Evolutionary conservation across 129 eudicot species (phyloP), one percentile per base, ranked within the genome.

Genomic region (Lactuca sativa): DNA sequence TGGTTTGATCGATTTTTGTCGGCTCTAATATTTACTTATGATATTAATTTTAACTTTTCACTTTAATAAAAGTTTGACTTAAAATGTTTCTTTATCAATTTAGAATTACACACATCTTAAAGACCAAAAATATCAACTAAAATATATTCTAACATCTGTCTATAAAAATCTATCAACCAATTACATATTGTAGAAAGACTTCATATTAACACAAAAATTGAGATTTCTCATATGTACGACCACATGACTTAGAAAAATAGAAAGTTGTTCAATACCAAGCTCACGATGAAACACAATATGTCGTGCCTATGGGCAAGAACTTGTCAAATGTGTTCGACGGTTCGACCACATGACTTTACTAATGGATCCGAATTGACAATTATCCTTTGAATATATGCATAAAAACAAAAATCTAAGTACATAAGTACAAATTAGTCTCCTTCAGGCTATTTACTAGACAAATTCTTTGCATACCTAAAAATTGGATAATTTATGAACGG

Each of bases 301-400:
- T 0, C 21, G 12, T 59, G 21, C 25, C 7, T 21, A 33, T 59
- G 56, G 8, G 21, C 65, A 59, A n/a, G 47, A 59, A 36, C 25
- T 59, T 62, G 18, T 48, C 31, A 66, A 66, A 48, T 33, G 4
- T 13, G 71, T 48, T 30, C 59, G 7, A 66, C 56, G 7, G 71
- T 48, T 30, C 59, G 4, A 66, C 56, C 59, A 48, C 57, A 66
- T 31, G 71, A 48, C 58, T 49, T 48, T 66, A 8, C 9, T 2
- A 8, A 6, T 3, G 59, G 31, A 48, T 51, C 71, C 8, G 21
- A 66, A 43, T 62, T 62, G 65, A 37, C 31, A 34, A 62, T 7
- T 51, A 59, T 25, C n/a, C 37, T 31, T 31, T n/a, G 17, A 66
- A 14, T 36, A 7, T 61, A 43, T 3, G 10, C 4, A 8, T 9